Evolutionary conservation across 148 eudicot species (phyloP).

Genomic region (Chenopodium formosanum): DNA sequence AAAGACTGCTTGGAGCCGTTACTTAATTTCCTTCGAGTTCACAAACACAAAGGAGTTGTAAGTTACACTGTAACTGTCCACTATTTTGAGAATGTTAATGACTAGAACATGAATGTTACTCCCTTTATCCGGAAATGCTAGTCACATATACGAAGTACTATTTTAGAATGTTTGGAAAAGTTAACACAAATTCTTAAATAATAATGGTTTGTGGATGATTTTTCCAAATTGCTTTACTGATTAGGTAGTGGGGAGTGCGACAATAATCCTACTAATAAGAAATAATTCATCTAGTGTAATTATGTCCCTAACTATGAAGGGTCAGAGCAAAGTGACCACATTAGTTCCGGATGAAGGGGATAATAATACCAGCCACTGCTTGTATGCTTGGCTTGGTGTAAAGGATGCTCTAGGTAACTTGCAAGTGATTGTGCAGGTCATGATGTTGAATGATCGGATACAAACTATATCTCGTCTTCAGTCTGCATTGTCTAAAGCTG

Average conservation of each 20-base stretch:
- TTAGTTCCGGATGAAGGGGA: neutral
- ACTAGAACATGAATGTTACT: neutral
- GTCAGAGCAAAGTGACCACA: neutral
- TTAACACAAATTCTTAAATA: no score
- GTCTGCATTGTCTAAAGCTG: conserved; percentile 70
- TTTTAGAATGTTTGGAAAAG: no score
- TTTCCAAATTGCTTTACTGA: no score
- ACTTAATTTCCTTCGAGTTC: conserved; percentile 82
- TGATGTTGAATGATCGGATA: conserved; percentile 94
- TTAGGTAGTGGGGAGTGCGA: no score
- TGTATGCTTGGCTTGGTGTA: neutral
- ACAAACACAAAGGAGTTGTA: conserved; percentile 80
- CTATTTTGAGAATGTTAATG: neutral
- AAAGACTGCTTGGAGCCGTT: conserved; percentile 92
- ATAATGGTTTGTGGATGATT: no score
- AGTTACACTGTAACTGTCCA: conserved; percentile 24
- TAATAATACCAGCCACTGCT: neutral
- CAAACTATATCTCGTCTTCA: conserved; percentile 67
- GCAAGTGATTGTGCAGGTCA: conserved; percentile 40
- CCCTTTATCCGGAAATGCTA: neutral
- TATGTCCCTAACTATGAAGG: neutral
- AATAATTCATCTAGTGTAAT: no score
- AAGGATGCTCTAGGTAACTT: conserved; percentile 10
- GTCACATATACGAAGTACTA: neutral
- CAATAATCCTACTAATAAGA: no score